A percentile compares a stretch with the other conserved stretches of the same genome.
Conservation (phyloP, 83 land plant genomes). For the Picea engelmannii region DNA sequence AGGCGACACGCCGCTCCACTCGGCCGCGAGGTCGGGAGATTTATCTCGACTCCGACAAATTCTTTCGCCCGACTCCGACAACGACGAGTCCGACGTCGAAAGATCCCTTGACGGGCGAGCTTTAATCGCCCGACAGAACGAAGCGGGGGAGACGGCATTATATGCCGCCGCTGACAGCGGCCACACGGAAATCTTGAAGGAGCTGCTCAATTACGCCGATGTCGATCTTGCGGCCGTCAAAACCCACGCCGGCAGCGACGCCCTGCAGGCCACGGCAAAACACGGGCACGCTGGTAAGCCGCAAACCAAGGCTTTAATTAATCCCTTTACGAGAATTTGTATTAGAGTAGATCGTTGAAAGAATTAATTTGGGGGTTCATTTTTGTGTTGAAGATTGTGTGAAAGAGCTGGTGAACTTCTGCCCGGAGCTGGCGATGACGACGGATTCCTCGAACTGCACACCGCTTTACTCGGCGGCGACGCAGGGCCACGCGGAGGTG, state of each 20-base stretch:
- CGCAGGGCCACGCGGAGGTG: constrained; percentile 32
- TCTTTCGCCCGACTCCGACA: constrained; percentile 17
- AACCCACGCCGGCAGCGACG: constrained; percentile 36
- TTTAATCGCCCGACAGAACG: constrained; percentile 47
- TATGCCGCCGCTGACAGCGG: constrained; percentile 54
- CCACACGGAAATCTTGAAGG: constrained; percentile 30
- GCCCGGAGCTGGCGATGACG: constrained; percentile 31
- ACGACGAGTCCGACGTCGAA: constrained; percentile 16
- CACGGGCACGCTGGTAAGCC: constrained; percentile 52
- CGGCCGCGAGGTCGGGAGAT: constrained; percentile 62
- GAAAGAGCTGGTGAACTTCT: constrained; percentile 23
- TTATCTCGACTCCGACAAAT: constrained; percentile 29
- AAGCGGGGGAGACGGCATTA: constrained; percentile 58
- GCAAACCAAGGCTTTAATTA: too few relatives aligned
- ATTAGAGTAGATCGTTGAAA: too few relatives aligned
- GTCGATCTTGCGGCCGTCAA: constrained; percentile 34
- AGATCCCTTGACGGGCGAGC: constrained; percentile 18
- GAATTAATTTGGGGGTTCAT: too few relatives aligned
- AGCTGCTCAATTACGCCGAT: constrained; percentile 37
- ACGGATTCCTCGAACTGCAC: constrained; percentile 27
- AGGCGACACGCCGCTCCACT: constrained; percentile 55
- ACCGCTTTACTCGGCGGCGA: constrained; percentile 36
- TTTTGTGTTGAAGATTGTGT: constrained; percentile 23
- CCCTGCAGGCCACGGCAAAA: constrained; percentile 71
- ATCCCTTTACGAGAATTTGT: too few relatives aligned